Conservation (phyloP, 495 filamentous ascomycete species). For the Xylaria intraflava region DNA sequence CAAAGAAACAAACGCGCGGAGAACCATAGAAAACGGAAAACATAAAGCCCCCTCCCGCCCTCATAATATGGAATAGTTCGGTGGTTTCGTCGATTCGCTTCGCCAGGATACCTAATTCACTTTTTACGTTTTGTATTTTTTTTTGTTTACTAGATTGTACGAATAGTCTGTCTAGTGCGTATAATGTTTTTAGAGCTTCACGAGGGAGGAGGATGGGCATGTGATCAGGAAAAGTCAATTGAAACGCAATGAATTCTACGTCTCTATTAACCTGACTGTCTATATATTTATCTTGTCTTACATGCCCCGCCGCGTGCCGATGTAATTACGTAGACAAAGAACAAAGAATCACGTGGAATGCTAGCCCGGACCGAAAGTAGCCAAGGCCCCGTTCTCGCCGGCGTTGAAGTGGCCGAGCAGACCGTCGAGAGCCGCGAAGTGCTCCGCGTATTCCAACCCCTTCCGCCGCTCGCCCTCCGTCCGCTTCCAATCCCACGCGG, state of each 20-base stretch:
- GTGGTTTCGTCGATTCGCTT: no score
- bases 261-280: not conserved
- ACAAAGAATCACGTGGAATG: not conserved
- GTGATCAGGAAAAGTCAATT: no score
- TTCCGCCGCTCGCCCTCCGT: conserved; percentile 40
- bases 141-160: no score
- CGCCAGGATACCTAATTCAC: no score
- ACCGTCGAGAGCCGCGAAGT: conserved; percentile 47
- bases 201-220: no score
- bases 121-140: no score
- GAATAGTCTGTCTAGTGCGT: no score
- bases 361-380: conserved; percentile 39
- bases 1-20: not conserved
- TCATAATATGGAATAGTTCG: no score
- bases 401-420: conserved; percentile 43
- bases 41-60: no score
- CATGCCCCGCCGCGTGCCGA: not conserved
- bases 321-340: conserved; percentile 1
- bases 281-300: not conserved
- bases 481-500: conserved; percentile 44
- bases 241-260: no score
- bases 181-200: no score
- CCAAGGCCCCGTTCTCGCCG: conserved; percentile 41
- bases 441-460: conserved; percentile 41
- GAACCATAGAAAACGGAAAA: no score